These are phyloP conservation scores for Colletotrichum tropicale DNA, from an alignment of 2,329 filamentous ascomycete species.

Conservation along the genomic window DNA sequence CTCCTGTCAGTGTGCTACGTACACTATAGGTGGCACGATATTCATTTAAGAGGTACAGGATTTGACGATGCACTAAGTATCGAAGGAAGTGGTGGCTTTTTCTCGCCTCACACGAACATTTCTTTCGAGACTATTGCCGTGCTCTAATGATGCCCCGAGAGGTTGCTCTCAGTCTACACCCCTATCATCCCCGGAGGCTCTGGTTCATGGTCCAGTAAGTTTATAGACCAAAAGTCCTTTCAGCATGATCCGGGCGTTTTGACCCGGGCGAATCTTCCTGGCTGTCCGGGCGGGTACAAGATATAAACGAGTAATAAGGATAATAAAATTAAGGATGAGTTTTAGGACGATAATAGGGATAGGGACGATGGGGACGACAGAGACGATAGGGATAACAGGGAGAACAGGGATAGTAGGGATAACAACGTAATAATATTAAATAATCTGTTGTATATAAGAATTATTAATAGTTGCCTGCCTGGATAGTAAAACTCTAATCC, in stretches of 20 bases:
- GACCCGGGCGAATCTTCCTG: no score
- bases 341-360: no score
- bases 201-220: not conserved
- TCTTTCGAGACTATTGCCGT: not conserved
- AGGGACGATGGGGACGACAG: no score
- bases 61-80: not conserved
- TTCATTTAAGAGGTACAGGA: not conserved
- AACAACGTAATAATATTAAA: no score
- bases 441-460: no score
- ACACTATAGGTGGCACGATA: not conserved
- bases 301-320: no score
- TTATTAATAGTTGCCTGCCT: no score
- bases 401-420: no score
- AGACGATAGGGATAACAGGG: no score
- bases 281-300: no score
- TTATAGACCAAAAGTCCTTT: not conserved
- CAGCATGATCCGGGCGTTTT: not conserved
- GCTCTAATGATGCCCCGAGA: not conserved
- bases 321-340: no score
- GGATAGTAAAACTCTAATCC: no score
- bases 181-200: not conserved
- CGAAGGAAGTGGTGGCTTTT: not conserved
- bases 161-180: not conserved
- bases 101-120: not conserved
- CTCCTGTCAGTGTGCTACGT: not conserved